Evolutionary conservation across 1,139 yeast genomes (phyloP).

Genomic region (Taphrina deformans): DNA sequence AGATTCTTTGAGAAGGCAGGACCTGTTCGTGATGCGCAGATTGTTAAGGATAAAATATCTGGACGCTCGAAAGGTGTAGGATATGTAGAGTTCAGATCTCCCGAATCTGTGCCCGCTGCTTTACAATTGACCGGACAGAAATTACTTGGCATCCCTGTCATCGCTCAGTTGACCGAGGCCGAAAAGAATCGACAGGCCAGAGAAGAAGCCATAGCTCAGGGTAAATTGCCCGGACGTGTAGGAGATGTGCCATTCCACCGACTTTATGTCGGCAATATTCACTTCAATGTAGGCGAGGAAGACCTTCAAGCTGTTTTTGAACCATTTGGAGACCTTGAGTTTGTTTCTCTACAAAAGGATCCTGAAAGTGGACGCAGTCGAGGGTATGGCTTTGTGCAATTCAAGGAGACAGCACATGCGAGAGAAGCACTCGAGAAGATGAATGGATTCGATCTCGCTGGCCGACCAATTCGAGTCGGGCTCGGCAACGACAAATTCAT

Average conservation of each 20-base stretch:
- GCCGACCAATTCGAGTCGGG: slow-evolving; percentile 45
- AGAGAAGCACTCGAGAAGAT: slow-evolving; percentile 44
- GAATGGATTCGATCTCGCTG: slow-evolving; percentile 46
- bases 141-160: slow-evolving; percentile 47
- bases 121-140: slow-evolving; percentile 46
- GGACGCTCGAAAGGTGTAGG: slow-evolving; percentile 48
- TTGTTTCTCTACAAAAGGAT: slow-evolving; percentile 44
- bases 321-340: slow-evolving; percentile 46
- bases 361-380: slow-evolving; percentile 45
- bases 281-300: slow-evolving; percentile 44
- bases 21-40: slow-evolving; percentile 47
- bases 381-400: slow-evolving; percentile 47
- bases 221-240: slow-evolving; percentile 15
- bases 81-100: slow-evolving; percentile 46
- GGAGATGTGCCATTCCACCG: slow-evolving; percentile 42
- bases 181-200: slow-evolving; percentile 46
- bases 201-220: slow-evolving; percentile 35
- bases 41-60: slow-evolving; percentile 47
- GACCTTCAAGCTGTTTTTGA: slow-evolving; percentile 45
- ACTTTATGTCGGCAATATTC: slow-evolving; percentile 46
- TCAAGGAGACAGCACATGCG: slow-evolving; percentile 42
- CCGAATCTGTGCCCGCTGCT: slow-evolving; percentile 45
- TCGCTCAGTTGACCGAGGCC: slow-evolving; percentile 47
- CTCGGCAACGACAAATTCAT: slow-evolving; percentile 43
- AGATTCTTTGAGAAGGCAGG: slow-evolving; percentile 48